These are phyloP conservation scores for Ceratocystis albifundus DNA, from an alignment of 2,329 filamentous ascomycete genomes.

Conservation along the genomic window DNA sequence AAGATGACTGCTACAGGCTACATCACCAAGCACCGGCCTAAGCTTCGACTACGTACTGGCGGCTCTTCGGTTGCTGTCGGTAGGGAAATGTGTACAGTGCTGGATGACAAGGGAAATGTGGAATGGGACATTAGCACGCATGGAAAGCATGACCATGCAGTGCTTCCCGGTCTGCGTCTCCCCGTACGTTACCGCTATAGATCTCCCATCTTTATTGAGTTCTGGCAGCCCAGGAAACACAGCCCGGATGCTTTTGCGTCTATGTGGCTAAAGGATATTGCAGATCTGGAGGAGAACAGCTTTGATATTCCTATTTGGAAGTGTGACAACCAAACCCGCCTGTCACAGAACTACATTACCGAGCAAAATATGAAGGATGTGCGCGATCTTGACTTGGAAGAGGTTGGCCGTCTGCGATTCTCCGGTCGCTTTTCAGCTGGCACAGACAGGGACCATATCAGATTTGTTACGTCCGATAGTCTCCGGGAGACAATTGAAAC, in stretches of 20 bases:
- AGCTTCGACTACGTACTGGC: slow-evolving; percentile 70
- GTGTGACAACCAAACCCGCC: slow-evolving; percentile 59
- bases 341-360: slow-evolving; percentile 88
- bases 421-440: slow-evolving; percentile 75
- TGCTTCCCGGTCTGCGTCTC: slow-evolving; percentile 46
- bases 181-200: slow-evolving; percentile 86
- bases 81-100: slow-evolving; percentile 10
- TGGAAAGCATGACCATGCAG: slow-evolving; percentile 29
- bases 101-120: slow-evolving; percentile 28
- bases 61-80: slow-evolving; percentile 57
- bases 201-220: slow-evolving; percentile 79
- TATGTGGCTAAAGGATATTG: slow-evolving; percentile 75
- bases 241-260: slow-evolving; percentile 63
- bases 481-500: slow-evolving; percentile 86
- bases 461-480: slow-evolving; percentile 76
- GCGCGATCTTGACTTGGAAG: slow-evolving; percentile 63
- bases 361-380: slow-evolving; percentile 58
- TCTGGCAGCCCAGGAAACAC: slow-evolving; percentile 58
- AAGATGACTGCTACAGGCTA: slow-evolving; percentile 55
- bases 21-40: slow-evolving; percentile 53
- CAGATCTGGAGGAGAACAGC: slow-evolving; percentile 63
- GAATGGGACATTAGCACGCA: slow-evolving; percentile 39
- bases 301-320: slow-evolving; percentile 88
- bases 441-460: slow-evolving; percentile 73
- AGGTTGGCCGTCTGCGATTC: slow-evolving; percentile 74